These are phyloP conservation scores for Platanus orientalis DNA, from an alignment of 164 flowering plant genomes.

Conservation along the genomic window DNA sequence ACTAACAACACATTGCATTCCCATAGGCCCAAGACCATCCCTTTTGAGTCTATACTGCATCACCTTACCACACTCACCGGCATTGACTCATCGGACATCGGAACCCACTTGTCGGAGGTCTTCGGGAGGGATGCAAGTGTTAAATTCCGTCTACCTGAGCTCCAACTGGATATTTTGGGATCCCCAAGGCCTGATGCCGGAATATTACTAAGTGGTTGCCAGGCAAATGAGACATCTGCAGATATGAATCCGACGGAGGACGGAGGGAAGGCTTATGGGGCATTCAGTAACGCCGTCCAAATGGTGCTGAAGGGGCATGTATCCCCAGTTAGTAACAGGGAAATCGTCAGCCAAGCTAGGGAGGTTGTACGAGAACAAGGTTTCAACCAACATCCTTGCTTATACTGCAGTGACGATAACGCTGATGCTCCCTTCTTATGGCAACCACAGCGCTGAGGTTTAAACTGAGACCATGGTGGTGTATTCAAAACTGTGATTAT, in stretches of 20 bases:
- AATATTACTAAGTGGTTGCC: slow-evolving; percentile 74
- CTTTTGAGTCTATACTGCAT: slow-evolving; percentile 33
- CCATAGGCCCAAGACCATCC: slow-evolving; percentile 31
- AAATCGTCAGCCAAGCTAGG: slow-evolving; percentile 47
- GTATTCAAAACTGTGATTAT: no score
- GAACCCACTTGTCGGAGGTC: slow-evolving; percentile 36
- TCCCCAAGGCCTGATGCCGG: slow-evolving; percentile 45
- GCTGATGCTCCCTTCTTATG: slow-evolving; percentile 52
- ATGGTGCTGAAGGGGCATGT: slow-evolving; percentile 33
- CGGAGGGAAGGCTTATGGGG: slow-evolving; percentile 56
- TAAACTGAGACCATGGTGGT: no score
- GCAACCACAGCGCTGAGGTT: slow-evolving; percentile 7
- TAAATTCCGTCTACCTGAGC: slow-evolving; percentile 22
- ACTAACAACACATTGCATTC: neutral
- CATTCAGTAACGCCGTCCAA: slow-evolving; percentile 70
- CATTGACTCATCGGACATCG: slow-evolving; percentile 39
- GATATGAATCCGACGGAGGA: slow-evolving; percentile 35
- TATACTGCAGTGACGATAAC: slow-evolving; percentile 68
- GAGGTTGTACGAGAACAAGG: slow-evolving; percentile 30
- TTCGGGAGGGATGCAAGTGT: slow-evolving; percentile 53
- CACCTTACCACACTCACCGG: slow-evolving; percentile 45
- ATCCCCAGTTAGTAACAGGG: slow-evolving; percentile 38
- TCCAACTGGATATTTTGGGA: slow-evolving; percentile 3
- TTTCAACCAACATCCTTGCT: slow-evolving; percentile 64
- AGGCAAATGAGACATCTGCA: slow-evolving; percentile 61